Conservation (phyloP, 1,284 basidiomycete species). For the Porogramme epimiltina region DNA sequence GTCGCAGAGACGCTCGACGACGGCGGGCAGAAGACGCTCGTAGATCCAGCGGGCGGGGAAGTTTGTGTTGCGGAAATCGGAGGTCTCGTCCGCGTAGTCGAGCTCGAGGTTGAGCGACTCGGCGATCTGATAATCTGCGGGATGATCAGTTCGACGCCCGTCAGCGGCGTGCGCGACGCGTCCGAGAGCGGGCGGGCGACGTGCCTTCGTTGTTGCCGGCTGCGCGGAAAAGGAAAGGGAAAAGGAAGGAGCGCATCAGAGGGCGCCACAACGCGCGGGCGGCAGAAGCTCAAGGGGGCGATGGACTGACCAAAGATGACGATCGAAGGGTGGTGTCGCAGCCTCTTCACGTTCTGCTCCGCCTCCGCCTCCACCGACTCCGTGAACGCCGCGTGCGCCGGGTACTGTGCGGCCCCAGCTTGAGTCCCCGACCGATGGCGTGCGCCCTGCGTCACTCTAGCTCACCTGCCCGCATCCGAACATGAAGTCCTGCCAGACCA, state of each 20-base stretch:
- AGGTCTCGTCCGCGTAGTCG: constrained; percentile 80
- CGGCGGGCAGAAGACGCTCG: constrained; percentile 76
- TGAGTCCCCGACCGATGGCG: not conserved
- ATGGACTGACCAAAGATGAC: constrained; percentile 73
- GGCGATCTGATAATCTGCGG: constrained; percentile 76
- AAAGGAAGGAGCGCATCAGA: too few relatives aligned
- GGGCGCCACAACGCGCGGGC: not conserved
- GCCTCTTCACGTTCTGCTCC: constrained; percentile 70
- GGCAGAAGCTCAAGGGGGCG: not conserved
- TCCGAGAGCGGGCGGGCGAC: constrained; percentile 26
- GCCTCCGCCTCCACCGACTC: constrained; percentile 69
- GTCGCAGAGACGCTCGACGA: constrained; percentile 65
- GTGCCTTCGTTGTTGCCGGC: constrained; percentile 93
- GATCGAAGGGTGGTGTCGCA: constrained; percentile 78
- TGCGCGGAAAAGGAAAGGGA: constrained; percentile 24
- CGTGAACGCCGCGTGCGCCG: constrained; percentile 74
- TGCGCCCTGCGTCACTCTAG: not conserved
- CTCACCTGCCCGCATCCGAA: constrained; percentile 73
- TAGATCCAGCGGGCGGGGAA: constrained; percentile 90
- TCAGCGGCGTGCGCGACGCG: not conserved
- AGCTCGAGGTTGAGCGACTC: constrained; percentile 76
- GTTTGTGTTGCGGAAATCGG: constrained; percentile 80
- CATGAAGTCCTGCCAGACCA: constrained; percentile 91
- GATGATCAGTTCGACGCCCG: constrained; percentile 2
- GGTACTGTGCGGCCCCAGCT: constrained; percentile 51